Evolutionary conservation across 306 rosid genomes (phyloP).

Genomic region (Quercus aquifolioides): DNA sequence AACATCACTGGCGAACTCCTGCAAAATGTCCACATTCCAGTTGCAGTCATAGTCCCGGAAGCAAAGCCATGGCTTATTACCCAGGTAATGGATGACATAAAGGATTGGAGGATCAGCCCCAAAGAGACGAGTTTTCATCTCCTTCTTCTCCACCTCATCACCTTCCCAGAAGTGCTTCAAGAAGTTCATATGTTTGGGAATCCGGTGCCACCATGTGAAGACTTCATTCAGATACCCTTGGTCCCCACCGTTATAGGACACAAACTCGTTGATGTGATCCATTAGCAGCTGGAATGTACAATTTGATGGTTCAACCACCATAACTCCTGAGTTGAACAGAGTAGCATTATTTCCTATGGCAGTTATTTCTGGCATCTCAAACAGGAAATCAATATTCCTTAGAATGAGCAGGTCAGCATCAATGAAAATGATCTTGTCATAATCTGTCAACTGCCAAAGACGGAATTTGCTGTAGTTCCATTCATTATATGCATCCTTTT

Average conservation of each 20-base stretch:
- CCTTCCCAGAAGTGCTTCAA: slow-evolving; percentile 94
- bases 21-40: slow-evolving; percentile 73
- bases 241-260: slow-evolving; percentile 86
- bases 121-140: slow-evolving; percentile 63
- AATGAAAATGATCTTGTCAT: slow-evolving; percentile 83
- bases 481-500: slow-evolving; percentile 79
- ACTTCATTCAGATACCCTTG: slow-evolving; percentile 85
- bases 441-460: slow-evolving; percentile 86
- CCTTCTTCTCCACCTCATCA: slow-evolving; percentile 61
- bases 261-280: slow-evolving; percentile 80
- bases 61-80: slow-evolving; percentile 82
- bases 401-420: slow-evolving; percentile 86
- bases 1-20: slow-evolving; percentile 72
- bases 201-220: slow-evolving; percentile 92
- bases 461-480: slow-evolving; percentile 97
- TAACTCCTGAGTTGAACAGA: slow-evolving; percentile 81
- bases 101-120: slow-evolving; percentile 76
- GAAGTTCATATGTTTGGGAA: slow-evolving; percentile 87
- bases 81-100: slow-evolving; percentile 81
- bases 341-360: slow-evolving; percentile 86
- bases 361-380: slow-evolving; percentile 75
- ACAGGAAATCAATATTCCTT: slow-evolving; percentile 78
- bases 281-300: slow-evolving; percentile 77
- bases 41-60: slow-evolving; percentile 92
- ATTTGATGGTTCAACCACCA: slow-evolving; percentile 84